Percentiles rank a stretch among this genome's conserved stretches.
Evolutionary conservation across 352 stramenopile species (phyloP).

Genomic region (Globisporangium acanthophoron): DNA sequence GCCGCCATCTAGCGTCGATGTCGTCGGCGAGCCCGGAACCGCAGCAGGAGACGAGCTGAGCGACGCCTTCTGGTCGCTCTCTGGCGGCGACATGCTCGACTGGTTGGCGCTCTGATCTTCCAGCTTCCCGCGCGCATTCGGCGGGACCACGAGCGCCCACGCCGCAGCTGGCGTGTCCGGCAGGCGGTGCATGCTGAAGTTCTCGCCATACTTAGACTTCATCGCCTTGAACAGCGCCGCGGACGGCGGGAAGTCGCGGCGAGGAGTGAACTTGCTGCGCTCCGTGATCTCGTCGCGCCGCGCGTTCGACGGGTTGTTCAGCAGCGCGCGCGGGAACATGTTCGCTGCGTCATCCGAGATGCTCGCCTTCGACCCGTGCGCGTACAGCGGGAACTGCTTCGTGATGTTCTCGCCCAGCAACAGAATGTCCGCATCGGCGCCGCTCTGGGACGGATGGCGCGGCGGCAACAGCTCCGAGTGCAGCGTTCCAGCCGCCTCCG

Average conservation of each 20-base stretch:
- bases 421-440: constrained; percentile 46
- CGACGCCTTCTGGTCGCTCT: constrained; percentile 1
- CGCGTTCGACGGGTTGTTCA: constrained; percentile 49
- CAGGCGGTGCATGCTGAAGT: constrained; percentile 65
- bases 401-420: constrained; percentile 59
- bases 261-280: constrained; percentile 75
- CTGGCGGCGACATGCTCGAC: constrained; percentile 11
- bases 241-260: constrained; percentile 79
- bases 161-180: constrained; percentile 68
- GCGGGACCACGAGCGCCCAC: constrained; percentile 73
- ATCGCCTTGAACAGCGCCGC: constrained; percentile 81
- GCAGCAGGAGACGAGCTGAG: constrained; percentile 6
- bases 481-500: background rate
- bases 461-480: background rate
- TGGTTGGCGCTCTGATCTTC: constrained; percentile 25
- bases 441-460: constrained; percentile 3
- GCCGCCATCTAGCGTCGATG: constrained; percentile 4
- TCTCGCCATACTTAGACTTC: constrained; percentile 77
- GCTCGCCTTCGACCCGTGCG: constrained; percentile 23
- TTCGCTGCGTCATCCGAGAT: constrained; percentile 66
- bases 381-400: constrained; percentile 44
- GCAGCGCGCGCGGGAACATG: constrained; percentile 66
- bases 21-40: constrained; percentile 4
- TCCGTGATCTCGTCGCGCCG: constrained; percentile 71
- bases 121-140: constrained; percentile 50